A percentile compares a stretch with the other conserved stretches of the same genome.
These are phyloP conservation scores for Achaetomium macrosporum DNA, from an alignment of 2,329 filamentous ascomycete genomes.

Conservation along the genomic window DNA sequence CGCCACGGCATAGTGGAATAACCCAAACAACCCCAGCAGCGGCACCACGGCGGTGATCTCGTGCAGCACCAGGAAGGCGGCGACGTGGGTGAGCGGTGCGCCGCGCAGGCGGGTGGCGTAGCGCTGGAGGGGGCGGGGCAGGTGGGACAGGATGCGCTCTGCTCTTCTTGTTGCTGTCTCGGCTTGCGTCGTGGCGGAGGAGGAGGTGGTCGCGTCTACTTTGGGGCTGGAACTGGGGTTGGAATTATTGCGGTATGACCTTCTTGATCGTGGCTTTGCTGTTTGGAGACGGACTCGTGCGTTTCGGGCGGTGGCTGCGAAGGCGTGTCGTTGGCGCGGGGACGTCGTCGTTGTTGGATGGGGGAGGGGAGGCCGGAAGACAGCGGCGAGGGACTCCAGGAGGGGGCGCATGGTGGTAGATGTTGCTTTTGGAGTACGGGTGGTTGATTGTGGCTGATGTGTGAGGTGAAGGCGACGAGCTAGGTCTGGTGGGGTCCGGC, in stretches of 20 bases:
- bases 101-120: conserved; percentile 65
- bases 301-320: neutral
- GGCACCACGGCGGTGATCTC: conserved; percentile 85
- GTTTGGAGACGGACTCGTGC: no score
- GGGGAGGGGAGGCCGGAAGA: neutral
- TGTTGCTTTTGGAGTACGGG: no score
- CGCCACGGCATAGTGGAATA: conserved; percentile 67
- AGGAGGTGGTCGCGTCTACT: neutral
- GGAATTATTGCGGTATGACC: neutral
- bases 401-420: neutral
- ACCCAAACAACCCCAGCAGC: conserved; percentile 63
- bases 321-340: neutral
- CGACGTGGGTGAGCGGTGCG: conserved; percentile 76
- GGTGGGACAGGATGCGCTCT: conserved; percentile 44
- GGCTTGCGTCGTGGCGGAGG: neutral
- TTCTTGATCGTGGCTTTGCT: neutral
- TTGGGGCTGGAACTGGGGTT: neutral
- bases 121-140: conserved; percentile 61
- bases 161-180: conserved; percentile 29
- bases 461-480: no score
- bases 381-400: neutral
- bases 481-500: no score
- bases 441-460: no score
- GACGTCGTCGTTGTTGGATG: no score
- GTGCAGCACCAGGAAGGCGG: conserved; percentile 83